Evolutionary conservation across 2,329 filamentous ascomycete genomes (phyloP).

Genomic region (Xylaria sp.): DNA sequence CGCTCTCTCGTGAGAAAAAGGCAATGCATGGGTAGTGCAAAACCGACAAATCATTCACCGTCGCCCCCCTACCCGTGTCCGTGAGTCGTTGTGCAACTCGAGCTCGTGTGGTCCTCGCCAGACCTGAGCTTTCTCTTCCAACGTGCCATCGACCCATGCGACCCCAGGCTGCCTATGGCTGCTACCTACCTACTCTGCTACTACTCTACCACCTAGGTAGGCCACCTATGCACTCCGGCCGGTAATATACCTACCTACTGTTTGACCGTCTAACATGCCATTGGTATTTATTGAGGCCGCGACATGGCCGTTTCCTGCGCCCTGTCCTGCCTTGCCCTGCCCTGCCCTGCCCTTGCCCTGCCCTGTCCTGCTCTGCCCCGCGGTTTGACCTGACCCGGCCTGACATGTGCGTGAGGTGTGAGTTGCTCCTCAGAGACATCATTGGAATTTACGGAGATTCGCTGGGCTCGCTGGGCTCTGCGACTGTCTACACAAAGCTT

Average conservation of each 20-base stretch:
- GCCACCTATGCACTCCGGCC: conserved; percentile 17
- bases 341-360: neutral
- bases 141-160: conserved; percentile 36
- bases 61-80: conserved; percentile 23
- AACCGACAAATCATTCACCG: conserved; percentile 33
- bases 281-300: conserved; percentile 27
- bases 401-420: conserved; percentile 17
- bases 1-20: conserved; percentile 24
- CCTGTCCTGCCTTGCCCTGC: conserved; percentile 4
- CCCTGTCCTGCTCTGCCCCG: conserved; percentile 6
- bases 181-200: conserved; percentile 8
- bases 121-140: conserved; percentile 21
- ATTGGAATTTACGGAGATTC: conserved; percentile 24
- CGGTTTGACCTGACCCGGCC: conserved; percentile 9
- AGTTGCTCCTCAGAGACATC: conserved; percentile 23
- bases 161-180: conserved; percentile 8
- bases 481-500: conserved; percentile 16
- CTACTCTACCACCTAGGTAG: neutral
- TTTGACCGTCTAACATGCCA: conserved; percentile 28
- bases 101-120: conserved; percentile 26
- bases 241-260: conserved; percentile 10
- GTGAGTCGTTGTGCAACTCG: conserved; percentile 35
- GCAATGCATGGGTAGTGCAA: conserved; percentile 22
- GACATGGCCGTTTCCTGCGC: conserved; percentile 21
- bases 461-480: conserved; percentile 13